Conservation (phyloP, 305 asterid species). For the Stenogyne calaminthoides region DNA sequence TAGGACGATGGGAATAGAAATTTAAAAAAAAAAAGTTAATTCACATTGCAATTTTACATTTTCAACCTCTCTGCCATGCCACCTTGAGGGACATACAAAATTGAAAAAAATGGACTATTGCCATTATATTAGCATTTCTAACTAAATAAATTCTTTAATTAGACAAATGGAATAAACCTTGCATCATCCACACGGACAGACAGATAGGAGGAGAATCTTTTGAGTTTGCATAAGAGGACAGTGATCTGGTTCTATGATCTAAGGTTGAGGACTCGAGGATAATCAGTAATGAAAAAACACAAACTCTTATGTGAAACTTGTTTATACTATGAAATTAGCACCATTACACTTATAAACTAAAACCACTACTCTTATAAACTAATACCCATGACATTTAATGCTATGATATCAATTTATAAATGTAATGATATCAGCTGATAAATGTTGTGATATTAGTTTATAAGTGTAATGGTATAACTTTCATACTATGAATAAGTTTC, state of each 20-base stretch:
- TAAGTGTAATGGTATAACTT: too few species aligned
- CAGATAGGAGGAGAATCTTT: background rate
- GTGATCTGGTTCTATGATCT: background rate
- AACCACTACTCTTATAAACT: too few species aligned
- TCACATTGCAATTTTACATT: background rate
- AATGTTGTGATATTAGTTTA: too few species aligned
- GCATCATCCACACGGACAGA: background rate
- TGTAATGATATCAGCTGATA: too few species aligned
- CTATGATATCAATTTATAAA: too few species aligned
- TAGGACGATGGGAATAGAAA: too few species aligned
- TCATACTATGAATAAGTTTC: too few species aligned
- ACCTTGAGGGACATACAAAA: background rate
- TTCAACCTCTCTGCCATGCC: background rate
- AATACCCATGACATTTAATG: too few species aligned
- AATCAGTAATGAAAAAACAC: background rate
- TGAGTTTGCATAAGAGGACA: background rate
- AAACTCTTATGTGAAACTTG: too few species aligned
- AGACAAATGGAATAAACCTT: background rate
- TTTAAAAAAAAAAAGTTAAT: background rate
- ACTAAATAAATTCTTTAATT: background rate
- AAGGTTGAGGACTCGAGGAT: background rate
- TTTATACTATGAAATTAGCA: too few species aligned
- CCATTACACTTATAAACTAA: too few species aligned
- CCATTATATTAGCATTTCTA: background rate
- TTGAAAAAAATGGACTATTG: background rate